Evolutionary conservation across 177 flowering plant genomes (phyloP).

Genomic region (Telopea speciosissima): DNA sequence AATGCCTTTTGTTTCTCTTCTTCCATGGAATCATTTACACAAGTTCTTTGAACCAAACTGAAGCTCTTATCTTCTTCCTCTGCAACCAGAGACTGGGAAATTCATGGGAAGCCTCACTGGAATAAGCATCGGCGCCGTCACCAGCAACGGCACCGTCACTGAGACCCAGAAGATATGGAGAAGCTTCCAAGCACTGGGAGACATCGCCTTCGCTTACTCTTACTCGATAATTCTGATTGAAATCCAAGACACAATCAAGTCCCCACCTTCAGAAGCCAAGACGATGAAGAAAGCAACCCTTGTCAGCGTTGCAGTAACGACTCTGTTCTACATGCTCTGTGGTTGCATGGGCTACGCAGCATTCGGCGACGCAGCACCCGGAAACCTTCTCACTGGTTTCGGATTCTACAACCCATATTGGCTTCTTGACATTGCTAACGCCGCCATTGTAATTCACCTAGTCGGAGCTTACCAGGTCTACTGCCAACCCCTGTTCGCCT

Average conservation of each 20-base stretch:
- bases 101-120: slow-evolving; percentile 1
- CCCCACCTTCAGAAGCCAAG: slow-evolving; percentile 2
- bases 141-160: not conserved
- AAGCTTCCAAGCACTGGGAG: slow-evolving; percentile 1
- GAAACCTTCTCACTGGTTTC: slow-evolving; percentile 3
- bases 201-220: not conserved
- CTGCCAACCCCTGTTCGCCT: slow-evolving; percentile 1
- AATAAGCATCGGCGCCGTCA: not conserved
- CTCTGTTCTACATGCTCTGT: slow-evolving; percentile 2
- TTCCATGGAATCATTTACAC: not conserved
- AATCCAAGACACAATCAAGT: not conserved
- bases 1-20: not conserved
- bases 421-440: not conserved
- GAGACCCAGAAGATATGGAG: slow-evolving; percentile 4
- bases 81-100: not conserved
- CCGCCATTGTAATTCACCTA: not conserved
- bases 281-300: slow-evolving; percentile 1
- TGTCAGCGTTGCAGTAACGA: not conserved
- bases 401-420: slow-evolving; percentile 1
- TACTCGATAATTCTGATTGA: not conserved
- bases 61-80: not conserved
- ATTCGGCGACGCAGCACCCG: not conserved
- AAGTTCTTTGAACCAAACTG: not conserved
- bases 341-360: slow-evolving; percentile 4
- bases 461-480: not conserved